phyloP scores from a whole-genome alignment of 2,329 filamentous ascomycete genomes.

The Penicillium verrucosum region DNA sequence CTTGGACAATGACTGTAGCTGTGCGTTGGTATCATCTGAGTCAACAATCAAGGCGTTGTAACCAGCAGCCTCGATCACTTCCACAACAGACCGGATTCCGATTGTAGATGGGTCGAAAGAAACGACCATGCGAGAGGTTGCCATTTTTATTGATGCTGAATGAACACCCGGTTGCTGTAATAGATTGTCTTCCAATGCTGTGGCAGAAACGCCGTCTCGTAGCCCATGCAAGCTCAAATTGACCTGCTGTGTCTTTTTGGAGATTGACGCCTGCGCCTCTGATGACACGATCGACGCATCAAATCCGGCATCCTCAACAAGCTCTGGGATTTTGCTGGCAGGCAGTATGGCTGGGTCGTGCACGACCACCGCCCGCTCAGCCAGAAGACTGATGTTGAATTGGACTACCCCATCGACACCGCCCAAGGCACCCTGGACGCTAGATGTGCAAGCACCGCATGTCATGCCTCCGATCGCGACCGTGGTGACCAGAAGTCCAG shows the following conservation, averaged over 20 bases:
- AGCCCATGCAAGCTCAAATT: conserved; percentile 84
- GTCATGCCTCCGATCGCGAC: conserved; percentile 95
- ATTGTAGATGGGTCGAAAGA: conserved; percentile 67
- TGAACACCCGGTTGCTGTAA: conserved; percentile 65
- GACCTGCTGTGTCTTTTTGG: conserved; percentile 58
- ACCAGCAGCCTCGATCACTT: conserved; percentile 73
- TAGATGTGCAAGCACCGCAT: conserved; percentile 91
- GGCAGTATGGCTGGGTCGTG: conserved; percentile 72
- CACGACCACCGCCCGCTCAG: conserved; percentile 83
- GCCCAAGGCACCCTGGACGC: conserved; percentile 78
- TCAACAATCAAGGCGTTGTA: conserved; percentile 89
- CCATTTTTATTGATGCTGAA: conserved; percentile 69
- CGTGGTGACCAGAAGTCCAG: conserved; percentile 65
- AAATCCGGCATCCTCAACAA: conserved; percentile 87
- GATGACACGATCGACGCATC: conserved; percentile 81
- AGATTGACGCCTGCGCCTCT: conserved; percentile 56
- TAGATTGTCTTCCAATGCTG: conserved; percentile 67
- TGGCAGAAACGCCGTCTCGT: conserved; percentile 67
- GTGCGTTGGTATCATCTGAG: conserved; percentile 91
- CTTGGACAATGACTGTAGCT: conserved; percentile 92
- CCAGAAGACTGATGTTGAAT: conserved; percentile 92
- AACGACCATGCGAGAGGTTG: conserved; percentile 71
- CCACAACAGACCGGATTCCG: conserved; percentile 79
- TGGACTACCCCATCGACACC: conserved; percentile 73
- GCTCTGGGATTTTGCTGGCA: conserved; percentile 71